A percentile compares a stretch with the other conserved stretches of the same genome.
Conservation (phyloP, 2,329 filamentous ascomycete genomes). For the Sclerotinia borealis region DNA sequence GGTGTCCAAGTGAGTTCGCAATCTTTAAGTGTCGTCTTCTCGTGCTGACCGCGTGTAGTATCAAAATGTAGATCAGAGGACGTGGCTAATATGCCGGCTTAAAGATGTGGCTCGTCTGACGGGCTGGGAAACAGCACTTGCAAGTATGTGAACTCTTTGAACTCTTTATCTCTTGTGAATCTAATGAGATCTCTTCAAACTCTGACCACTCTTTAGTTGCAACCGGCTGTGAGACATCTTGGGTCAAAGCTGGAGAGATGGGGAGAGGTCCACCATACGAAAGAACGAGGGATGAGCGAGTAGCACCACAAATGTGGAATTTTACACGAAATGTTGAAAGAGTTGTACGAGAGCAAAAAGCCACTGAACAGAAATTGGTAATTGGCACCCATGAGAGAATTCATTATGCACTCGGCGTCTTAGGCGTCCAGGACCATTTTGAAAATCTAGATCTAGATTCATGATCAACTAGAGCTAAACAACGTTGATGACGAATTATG, state of each 20-base stretch:
- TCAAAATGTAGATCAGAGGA: slow-evolving; percentile 63
- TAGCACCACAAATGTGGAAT: slow-evolving; percentile 40
- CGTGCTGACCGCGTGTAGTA: slow-evolving; percentile 46
- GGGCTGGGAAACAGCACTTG: slow-evolving; percentile 77
- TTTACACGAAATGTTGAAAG: slow-evolving; percentile 45
- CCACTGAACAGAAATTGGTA: slow-evolving; percentile 50
- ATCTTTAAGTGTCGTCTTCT: not conserved
- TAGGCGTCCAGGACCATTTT: slow-evolving; percentile 74
- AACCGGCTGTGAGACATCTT: slow-evolving; percentile 75
- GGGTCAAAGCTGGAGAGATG: slow-evolving; percentile 67
- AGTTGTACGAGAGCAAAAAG: slow-evolving; percentile 34
- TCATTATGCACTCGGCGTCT: slow-evolving; percentile 71
- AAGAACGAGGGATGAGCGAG: slow-evolving; percentile 38
- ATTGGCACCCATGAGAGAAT: slow-evolving; percentile 57
- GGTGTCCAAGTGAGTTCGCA: slow-evolving; percentile 57
- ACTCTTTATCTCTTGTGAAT: not conserved
- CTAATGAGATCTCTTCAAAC: not conserved
- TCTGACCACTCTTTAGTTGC: slow-evolving; percentile 47
- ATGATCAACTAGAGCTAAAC: not conserved
- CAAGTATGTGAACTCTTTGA: slow-evolving; percentile 40
- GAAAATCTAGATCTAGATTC: slow-evolving; percentile 50
- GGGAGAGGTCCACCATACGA: slow-evolving; percentile 72
- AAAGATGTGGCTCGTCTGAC: slow-evolving; percentile 72
- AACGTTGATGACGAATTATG: not conserved
- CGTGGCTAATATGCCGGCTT: slow-evolving; percentile 70